These are phyloP conservation scores for Recurvomyces mirabilis DNA, from an alignment of 495 filamentous ascomycete genomes.

Conservation along the genomic window DNA sequence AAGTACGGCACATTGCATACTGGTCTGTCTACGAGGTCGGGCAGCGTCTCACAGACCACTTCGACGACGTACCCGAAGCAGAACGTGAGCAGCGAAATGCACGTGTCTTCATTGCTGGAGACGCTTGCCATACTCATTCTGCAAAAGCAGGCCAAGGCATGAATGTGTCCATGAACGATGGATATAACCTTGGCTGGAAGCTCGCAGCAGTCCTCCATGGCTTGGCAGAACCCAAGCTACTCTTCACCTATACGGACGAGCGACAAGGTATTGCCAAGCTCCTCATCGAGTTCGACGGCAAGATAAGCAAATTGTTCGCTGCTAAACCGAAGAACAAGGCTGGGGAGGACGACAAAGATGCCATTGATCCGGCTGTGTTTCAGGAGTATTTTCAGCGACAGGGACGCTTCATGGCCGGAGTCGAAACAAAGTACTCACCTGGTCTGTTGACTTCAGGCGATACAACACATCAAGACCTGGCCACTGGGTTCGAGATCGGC, in stretches of 20 bases:
- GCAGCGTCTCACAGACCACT: constrained; percentile 47
- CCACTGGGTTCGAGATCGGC: constrained; percentile 39
- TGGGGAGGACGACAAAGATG: constrained; percentile 7
- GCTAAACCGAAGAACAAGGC: constrained; percentile 19
- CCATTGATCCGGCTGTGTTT: constrained; percentile 30
- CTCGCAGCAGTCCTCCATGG: constrained; percentile 53
- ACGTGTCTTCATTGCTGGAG: constrained; percentile 42
- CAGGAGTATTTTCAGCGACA: constrained; percentile 49
- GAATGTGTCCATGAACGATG: constrained; percentile 33
- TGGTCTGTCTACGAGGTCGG: constrained; percentile 52
- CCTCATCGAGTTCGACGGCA: constrained; percentile 62
- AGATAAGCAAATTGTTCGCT: constrained; percentile 53
- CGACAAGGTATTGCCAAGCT: constrained; percentile 56
- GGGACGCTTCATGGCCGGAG: constrained; percentile 53
- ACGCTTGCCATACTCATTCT: constrained; percentile 52
- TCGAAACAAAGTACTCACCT: constrained; percentile 43
- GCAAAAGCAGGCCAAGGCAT: constrained; percentile 50
- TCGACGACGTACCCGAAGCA: constrained; percentile 24
- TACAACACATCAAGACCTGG: constrained; percentile 25
- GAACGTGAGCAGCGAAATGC: constrained; percentile 8
- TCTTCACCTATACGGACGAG: constrained; percentile 61
- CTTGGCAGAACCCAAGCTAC: constrained; percentile 41
- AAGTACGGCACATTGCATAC: constrained; percentile 43
- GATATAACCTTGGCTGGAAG: constrained; percentile 71
- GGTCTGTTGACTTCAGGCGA: constrained; percentile 10